Evolutionary conservation across 2,329 filamentous ascomycete species (phyloP), one percentile per base, ranked within the genome.

Genomic region (Elsinoe ampelina): DNA sequence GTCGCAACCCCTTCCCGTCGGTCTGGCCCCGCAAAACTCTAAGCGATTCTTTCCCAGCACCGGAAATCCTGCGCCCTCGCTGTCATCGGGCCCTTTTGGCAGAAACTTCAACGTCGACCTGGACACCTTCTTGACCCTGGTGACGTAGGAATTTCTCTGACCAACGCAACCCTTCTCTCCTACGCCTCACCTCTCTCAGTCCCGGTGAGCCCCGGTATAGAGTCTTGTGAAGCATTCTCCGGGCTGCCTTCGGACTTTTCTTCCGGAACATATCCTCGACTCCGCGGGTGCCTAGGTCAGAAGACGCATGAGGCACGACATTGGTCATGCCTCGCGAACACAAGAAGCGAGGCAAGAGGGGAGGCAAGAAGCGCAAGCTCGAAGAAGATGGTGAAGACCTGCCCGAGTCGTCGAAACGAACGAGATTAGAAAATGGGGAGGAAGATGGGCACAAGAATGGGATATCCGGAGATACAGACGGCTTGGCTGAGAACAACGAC

Each of bases 321-420:
- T 19, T 38, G 58, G 65, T 54, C 61, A 84, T 84, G 81, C 80
- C 81, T 51, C 80, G 78, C 67, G 79, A 82, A 67, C 71, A 77
- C 63, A 80, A 78, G 67, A 80, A 81, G 66, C 77, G 78, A 61
- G 77, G 80, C 60, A 75, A 80, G 58, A 77, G 80, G 63, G 70
- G 70, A 62, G 76, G 75, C 61, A 71, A 73, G 63, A 81, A 81
- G 67, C 65, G 73, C 36, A 78, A 77, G 65, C 73, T 73, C 20
- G 61, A 66, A n/a, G 61, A 62, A 10, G 58, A 60, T 19, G 36
- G 42, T 20, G 41, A 41, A 54, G 54, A 45, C 5, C 20, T 39
- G 5, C n/a, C 5, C 11, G 52, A 55, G 15, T 15, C 52, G 22
- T 35, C 38, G 6, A 55, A 55, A 26, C 36, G 52, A 19, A 41